Evolutionary conservation across 257 asterid genomes (phyloP).

Genomic region (Lantana camara): DNA sequence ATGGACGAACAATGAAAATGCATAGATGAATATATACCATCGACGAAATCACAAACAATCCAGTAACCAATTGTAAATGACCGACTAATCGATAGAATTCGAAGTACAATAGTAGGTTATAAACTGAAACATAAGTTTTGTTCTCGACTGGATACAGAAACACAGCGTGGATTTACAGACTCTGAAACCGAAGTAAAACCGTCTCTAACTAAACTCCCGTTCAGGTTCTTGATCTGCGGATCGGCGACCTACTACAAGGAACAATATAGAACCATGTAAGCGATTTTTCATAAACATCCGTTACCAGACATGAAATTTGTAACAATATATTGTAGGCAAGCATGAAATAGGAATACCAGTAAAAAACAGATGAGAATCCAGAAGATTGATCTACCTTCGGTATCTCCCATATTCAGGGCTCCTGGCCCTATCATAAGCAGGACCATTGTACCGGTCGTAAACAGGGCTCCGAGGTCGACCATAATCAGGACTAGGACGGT

Average conservation of each 20-base stretch:
- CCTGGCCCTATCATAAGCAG: constrained; percentile 53
- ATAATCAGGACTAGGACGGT: constrained; percentile 85
- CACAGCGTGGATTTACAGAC: constrained; percentile 24
- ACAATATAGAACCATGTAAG: constrained; percentile 5
- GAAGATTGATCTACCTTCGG: constrained; percentile 48
- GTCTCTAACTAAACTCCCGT: constrained; percentile 1
- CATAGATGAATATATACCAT: no score
- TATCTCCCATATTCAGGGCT: constrained; percentile 76
- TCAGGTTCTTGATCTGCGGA: constrained; percentile 51
- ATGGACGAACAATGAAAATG: no score
- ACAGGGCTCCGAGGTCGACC: constrained; percentile 69
- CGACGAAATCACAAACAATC: constrained; percentile 13
- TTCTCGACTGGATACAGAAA: neutral
- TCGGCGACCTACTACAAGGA: constrained; percentile 54
- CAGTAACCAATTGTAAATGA: neutral
- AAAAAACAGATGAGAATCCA: neutral
- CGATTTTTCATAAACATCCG: neutral
- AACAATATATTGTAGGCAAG: neutral
- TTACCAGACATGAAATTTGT: no score
- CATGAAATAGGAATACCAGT: neutral
- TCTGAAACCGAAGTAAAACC: neutral
- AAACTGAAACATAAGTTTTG: neutral
- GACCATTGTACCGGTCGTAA: constrained; percentile 64
- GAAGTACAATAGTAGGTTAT: constrained; percentile 21
- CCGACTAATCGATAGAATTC: neutral